Evolutionary conservation across 257 asterid genomes (phyloP).

Genomic region (Handroanthus guayacan): DNA sequence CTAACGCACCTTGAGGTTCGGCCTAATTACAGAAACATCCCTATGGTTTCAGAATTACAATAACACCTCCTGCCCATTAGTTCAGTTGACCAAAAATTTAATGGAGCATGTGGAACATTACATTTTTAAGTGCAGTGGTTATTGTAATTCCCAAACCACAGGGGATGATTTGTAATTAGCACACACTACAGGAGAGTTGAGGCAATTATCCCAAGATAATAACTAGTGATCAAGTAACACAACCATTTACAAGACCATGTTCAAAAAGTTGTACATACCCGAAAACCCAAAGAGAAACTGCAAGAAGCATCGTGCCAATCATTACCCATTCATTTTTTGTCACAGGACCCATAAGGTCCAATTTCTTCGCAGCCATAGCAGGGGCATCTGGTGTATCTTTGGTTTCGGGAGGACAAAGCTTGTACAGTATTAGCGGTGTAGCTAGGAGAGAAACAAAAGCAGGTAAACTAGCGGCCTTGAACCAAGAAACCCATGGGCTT

Average conservation of each 20-base stretch:
- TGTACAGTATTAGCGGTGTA: conserved; percentile 72
- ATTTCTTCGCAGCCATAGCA: conserved; percentile 69
- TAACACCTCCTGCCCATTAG: too few species aligned
- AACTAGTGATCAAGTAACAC: neutral
- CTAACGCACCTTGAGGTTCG: too few species aligned
- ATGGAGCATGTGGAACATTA: too few species aligned
- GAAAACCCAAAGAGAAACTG: conserved; percentile 75
- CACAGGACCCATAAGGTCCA: conserved; percentile 75
- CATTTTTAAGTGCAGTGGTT: too few species aligned
- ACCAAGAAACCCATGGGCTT: conserved; percentile 81
- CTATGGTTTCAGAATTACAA: too few species aligned
- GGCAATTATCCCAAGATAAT: neutral
- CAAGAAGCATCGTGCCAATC: conserved; percentile 82
- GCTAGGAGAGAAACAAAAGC: conserved; percentile 68
- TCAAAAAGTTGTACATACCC: conserved; percentile 55
- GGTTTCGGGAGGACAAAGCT: conserved; percentile 77
- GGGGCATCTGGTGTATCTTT: conserved; percentile 92
- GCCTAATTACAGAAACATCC: too few species aligned
- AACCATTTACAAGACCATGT: neutral
- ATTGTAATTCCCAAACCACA: too few species aligned
- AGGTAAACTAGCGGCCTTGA: conserved; percentile 82
- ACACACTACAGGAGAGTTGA: too few species aligned
- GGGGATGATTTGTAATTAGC: too few species aligned
- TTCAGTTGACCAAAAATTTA: too few species aligned
- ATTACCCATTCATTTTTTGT: conserved; percentile 67